Base-by-base conservation (phyloP, 2,329 filamentous ascomycete genomes). In the Cercospora zeina region DNA sequence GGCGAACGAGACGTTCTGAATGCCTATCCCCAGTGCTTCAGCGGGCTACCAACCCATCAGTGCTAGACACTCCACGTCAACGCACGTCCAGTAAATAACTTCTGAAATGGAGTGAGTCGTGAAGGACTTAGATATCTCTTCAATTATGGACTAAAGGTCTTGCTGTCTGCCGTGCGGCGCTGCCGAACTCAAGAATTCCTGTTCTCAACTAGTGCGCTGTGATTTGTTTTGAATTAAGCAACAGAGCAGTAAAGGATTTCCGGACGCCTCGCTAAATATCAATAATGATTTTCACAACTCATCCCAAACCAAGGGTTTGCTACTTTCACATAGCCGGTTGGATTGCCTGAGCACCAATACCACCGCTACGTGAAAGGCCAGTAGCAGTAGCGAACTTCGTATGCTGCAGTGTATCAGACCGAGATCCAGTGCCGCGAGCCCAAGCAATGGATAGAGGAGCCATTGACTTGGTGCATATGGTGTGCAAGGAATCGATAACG, bases 401-500 rank as follows among this genome's bases (percentile, higher is more conserved):
- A 76, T 55, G 11, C 76, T 75, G 45, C 75, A 74, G 0, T 66
- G 63, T 10, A 77, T 65, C 1, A 75, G 66, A 1, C 77, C 70
- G 14, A 84, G 75, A 65, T 93, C 90, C 11, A 91, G 69, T 1
- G 83, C 85, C 8, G 90, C 91, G 7, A 93, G 74, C 3, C 83
- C 76, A 4, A 96, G 77, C 1, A 96, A 78, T 2, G 89, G 86
- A 67, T 88, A 87, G 4, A 86, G 80, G 4, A 92, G 76, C 74
- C 83, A 83, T 6, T 85, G 79, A 49, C 83, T 87, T n/a, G 85
- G 81, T 47, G 86, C 85, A 61, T 87, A 87, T 0, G 91, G 91
- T 73, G 85, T 86, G 74, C 92, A 96, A 0, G 88, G 84, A 51
- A 83, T 81, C 2, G 83, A 81, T 9, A 95, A 76, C 0, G 85